phyloP scores from a whole-genome alignment of 805 yeast species.

The Suhomyces faveliae region DNA sequence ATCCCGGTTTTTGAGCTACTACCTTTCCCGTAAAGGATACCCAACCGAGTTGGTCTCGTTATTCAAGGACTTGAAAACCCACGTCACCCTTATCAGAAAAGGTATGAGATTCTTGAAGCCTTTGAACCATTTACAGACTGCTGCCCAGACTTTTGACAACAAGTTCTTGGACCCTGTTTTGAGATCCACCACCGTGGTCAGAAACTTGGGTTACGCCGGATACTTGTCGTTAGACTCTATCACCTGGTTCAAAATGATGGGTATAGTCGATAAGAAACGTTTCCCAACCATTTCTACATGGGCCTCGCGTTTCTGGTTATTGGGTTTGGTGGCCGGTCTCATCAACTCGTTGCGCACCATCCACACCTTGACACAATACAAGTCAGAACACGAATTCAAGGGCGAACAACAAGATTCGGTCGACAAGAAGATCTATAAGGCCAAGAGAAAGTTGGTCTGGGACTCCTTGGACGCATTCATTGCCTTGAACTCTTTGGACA shows the following conservation, averaged over 20 bases:
- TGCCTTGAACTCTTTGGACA: conserved; percentile 66
- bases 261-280: conserved; percentile 50
- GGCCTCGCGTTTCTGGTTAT: conserved; percentile 74
- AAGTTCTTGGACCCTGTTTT: conserved; percentile 63
- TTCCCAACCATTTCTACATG: conserved; percentile 51
- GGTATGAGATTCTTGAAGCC: conserved; percentile 84
- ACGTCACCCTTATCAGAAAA: conserved; percentile 73
- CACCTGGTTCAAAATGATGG: conserved; percentile 59
- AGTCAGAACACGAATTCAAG: conserved; percentile 18
- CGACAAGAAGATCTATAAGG: conserved; percentile 44
- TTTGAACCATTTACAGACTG: conserved; percentile 65
- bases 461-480: conserved; percentile 73
- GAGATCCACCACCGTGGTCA: conserved; percentile 51
- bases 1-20: conserved; percentile 67
- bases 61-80: conserved; percentile 56
- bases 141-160: conserved; percentile 64
- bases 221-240: conserved; percentile 65
- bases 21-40: conserved; percentile 56
- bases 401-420: conserved; percentile 35
- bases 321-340: conserved; percentile 64
- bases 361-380: conserved; percentile 20
- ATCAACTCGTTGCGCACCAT: conserved; percentile 57
- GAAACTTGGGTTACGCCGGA: conserved; percentile 60
- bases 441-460: conserved; percentile 68
- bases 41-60: conserved; percentile 45